A percentile compares a stretch with the other conserved stretches of the same genome.
These are phyloP conservation scores for Iberis amara DNA, from an alignment of 441 rosid species.

Conservation along the genomic window DNA sequence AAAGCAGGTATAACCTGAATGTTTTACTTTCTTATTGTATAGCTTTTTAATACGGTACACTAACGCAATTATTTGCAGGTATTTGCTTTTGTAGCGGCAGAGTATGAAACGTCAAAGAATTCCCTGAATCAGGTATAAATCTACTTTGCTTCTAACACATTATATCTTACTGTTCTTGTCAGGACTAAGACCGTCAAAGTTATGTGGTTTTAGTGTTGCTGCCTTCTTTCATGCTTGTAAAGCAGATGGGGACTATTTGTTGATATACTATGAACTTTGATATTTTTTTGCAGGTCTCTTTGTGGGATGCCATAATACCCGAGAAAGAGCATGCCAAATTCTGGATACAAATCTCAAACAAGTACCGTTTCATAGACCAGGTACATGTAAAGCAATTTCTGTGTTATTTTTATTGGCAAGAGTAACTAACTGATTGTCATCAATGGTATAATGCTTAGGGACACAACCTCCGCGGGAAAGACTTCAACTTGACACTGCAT, in stretches of 20 bases:
- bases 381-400: slow-evolving; percentile 27
- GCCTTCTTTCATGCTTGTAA: no score
- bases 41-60: no score
- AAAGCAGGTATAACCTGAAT: slow-evolving; percentile 85
- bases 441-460: slow-evolving; percentile 45
- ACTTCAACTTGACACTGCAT: slow-evolving; percentile 86
- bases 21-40: no score
- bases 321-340: slow-evolving; percentile 70
- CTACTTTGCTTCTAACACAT: neutral
- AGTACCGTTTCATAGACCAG: slow-evolving; percentile 83
- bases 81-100: slow-evolving; percentile 82
- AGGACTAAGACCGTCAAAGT: neutral
- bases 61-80: slow-evolving; percentile 52
- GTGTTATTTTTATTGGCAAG: neutral
- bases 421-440: slow-evolving; percentile 16
- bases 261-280: neutral
- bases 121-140: slow-evolving; percentile 82
- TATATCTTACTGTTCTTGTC: no score
- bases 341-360: slow-evolving; percentile 61
- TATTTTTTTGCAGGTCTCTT: slow-evolving; percentile 50
- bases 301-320: slow-evolving; percentile 93
- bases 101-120: slow-evolving; percentile 70
- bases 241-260: no score
- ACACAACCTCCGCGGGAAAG: slow-evolving; percentile 75
- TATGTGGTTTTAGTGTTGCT: slow-evolving; percentile 3